phyloP scores from a whole-genome alignment of 305 asterid species.

The Rubia tinctorum region DNA sequence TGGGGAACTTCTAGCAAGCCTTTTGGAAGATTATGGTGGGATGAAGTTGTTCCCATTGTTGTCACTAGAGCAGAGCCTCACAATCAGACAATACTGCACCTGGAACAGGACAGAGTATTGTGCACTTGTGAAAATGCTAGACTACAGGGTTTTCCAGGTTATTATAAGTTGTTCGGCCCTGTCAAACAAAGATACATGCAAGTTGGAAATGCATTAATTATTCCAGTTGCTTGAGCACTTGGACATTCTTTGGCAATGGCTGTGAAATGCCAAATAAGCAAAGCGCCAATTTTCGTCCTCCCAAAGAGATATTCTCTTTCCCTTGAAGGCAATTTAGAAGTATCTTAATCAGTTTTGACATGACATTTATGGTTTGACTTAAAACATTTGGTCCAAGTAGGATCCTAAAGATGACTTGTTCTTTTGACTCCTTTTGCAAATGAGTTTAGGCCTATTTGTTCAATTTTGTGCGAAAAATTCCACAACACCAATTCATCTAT shows the following conservation, averaged over 20 bases:
- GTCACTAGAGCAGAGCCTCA: conserved; percentile 51
- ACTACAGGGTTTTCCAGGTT: conserved; percentile 84
- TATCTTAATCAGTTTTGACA: too few relatives aligned
- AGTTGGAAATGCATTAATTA: conserved; percentile 90
- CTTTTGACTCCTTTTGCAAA: too few relatives aligned
- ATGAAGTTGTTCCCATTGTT: conserved; percentile 82
- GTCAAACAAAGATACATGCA: conserved; percentile 73
- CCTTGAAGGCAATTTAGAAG: conserved; percentile 8
- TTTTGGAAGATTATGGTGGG: conserved; percentile 93
- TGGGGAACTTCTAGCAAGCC: conserved; percentile 48
- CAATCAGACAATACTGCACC: conserved; percentile 50
- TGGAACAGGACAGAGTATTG: conserved; percentile 63
- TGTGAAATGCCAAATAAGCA: conserved; percentile 30
- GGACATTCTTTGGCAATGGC: conserved; percentile 65
- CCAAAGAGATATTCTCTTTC: conserved; percentile 43
- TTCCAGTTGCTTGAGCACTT: conserved; percentile 76
- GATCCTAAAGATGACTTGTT: too few relatives aligned
- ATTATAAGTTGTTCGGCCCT: conserved; percentile 67
- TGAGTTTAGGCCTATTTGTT: too few relatives aligned
- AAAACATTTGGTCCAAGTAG: too few relatives aligned
- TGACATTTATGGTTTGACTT: too few relatives aligned
- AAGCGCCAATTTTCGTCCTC: conserved; percentile 34
- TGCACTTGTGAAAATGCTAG: conserved; percentile 84
- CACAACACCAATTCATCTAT: too few relatives aligned
- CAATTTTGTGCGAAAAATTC: too few relatives aligned